Evolutionary conservation across 1,284 basidiomycete genomes (phyloP).

Genomic region (Golubevia pallescens): DNA sequence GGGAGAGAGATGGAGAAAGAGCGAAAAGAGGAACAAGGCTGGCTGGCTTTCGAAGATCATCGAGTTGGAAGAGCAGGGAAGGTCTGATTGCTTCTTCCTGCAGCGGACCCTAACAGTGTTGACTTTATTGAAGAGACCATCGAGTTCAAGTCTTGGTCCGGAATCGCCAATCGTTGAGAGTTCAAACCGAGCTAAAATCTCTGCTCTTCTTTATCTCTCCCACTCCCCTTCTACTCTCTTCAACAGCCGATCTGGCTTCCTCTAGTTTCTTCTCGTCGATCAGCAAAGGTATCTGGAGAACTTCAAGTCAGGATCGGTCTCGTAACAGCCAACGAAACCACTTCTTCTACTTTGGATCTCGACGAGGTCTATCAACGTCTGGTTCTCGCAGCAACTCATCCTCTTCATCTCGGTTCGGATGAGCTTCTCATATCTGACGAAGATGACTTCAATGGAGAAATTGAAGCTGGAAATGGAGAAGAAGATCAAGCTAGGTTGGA

Average conservation of each 20-base stretch:
- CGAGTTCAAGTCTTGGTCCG: too few relatives aligned
- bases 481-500: background rate
- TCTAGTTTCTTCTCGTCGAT: slow-evolving; percentile 30
- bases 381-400: background rate
- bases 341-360: slow-evolving; percentile 2
- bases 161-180: too few relatives aligned
- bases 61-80: too few relatives aligned
- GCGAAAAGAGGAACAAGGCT: too few relatives aligned
- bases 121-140: too few relatives aligned
- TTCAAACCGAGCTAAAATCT: too few relatives aligned
- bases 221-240: slow-evolving; percentile 1
- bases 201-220: too few relatives aligned
- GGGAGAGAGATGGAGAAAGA: too few relatives aligned
- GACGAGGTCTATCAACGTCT: slow-evolving; percentile 27
- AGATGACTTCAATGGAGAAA: background rate
- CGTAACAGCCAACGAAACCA: slow-evolving; percentile 12
- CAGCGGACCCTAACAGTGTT: too few relatives aligned
- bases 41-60: too few relatives aligned
- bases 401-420: background rate
- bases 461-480: background rate
- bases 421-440: background rate
- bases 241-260: slow-evolving; percentile 32
- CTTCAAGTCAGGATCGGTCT: slow-evolving; percentile 45
- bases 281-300: slow-evolving; percentile 33
- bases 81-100: too few relatives aligned